Evolutionary conservation across 1,284 basidiomycete species (phyloP), one percentile per base, ranked within the genome.

Genomic region (Takashimella koratensis): DNA sequence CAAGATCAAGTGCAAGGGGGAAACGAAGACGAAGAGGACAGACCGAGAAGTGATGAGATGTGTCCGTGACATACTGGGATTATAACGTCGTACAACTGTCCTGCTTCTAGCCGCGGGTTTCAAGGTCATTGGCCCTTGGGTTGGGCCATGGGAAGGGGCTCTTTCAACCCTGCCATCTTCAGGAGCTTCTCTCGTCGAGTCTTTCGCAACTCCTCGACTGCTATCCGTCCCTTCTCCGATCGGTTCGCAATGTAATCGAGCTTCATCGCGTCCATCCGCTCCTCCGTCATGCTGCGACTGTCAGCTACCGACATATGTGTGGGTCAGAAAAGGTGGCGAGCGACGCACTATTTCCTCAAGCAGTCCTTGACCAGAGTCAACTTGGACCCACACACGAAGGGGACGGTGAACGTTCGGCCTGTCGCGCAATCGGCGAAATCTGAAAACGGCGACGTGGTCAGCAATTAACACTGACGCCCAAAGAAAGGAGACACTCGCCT

Each of bases 351-450:
- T 68, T 86, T 84, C 41, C 85, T 70, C 82, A 94, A 86, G 70
- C 91, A 95, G 2, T 83, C 80, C 65, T 92, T 87, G 54, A 94
- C 80, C 11, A 74, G 77, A 65, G 83, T 86, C 57, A 89, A 82
- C 65, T 86, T 81, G 23, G 78, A 77, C 66, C 81, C 83, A 69
- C 91, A 95, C 26, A 84, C 82, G 86, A 90, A 95, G 10, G 86
- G 86, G 22, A 92, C 84, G 2, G 89, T 87, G 54, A 95, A 77
- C 2, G 87, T 90, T 16, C 90, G 83, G 5, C 90, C 90, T 44
- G 81, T 79, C 0, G 87, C 85, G 71, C 91, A 95, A 20, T 84
- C 81, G 20, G 90, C 90, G 67, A 94, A 95, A 36, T 82, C 91
- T 94, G 68, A 6, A 41, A 19, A 36, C 8, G 16, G 30, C 8